Percentiles rank a stretch among this genome's conserved stretches.
These are phyloP conservation scores for Candida sp. DNA, from an alignment of 1,139 yeast species.

Conservation along the genomic window DNA sequence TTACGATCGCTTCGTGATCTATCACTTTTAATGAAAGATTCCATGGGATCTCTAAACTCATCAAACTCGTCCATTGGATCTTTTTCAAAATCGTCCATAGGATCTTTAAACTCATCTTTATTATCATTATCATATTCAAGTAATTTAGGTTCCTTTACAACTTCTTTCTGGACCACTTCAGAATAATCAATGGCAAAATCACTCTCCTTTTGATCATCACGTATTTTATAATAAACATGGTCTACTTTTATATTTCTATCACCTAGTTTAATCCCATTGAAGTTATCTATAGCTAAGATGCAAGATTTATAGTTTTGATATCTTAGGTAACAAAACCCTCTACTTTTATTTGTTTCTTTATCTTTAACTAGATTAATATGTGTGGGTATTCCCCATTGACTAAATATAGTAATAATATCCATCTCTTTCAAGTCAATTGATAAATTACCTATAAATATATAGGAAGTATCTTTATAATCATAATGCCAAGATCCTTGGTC, in stretches of 20 bases:
- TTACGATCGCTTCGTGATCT: conserved; percentile 2
- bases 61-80: conserved; percentile 11
- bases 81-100: conserved; percentile 13
- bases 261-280: conserved; percentile 66
- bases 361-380: conserved; percentile 74
- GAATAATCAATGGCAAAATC: conserved; percentile 34
- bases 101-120: conserved; percentile 17
- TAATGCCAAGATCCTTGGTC: conserved; percentile 83
- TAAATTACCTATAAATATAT: conserved; percentile 65
- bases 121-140: conserved; percentile 3
- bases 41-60: conserved; percentile 16
- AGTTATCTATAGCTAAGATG: conserved; percentile 82
- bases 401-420: conserved; percentile 74
- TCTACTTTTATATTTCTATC: conserved; percentile 67
- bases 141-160: conserved; percentile 6
- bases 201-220: conserved; percentile 49
- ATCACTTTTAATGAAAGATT: conserved; percentile 7
- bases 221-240: conserved; percentile 65
- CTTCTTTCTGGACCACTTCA: conserved; percentile 12
- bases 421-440: conserved; percentile 63
- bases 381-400: conserved; percentile 89
- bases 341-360: conserved; percentile 60
- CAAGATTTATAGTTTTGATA: conserved; percentile 83
- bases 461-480: conserved; percentile 70
- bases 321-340: conserved; percentile 80